These are phyloP conservation scores for Solanum gandarillasii DNA, from an alignment of 257 asterid species.

Conservation along the genomic window DNA sequence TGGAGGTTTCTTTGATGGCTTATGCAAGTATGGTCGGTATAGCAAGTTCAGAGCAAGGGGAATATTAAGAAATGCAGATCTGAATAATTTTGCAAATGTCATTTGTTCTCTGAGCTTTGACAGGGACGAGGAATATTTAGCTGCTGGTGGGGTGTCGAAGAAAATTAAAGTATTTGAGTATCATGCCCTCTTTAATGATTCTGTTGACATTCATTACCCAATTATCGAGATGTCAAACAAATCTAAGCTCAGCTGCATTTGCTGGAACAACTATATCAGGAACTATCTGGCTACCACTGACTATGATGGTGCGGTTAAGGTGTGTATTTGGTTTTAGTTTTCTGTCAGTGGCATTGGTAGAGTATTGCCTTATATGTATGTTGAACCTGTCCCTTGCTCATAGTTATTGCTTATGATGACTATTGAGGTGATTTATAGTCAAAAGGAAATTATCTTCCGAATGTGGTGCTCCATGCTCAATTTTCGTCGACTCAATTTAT, in stretches of 20 bases:
- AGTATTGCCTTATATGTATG: background rate
- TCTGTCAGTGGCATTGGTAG: background rate
- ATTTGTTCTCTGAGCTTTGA: slow-evolving; percentile 92
- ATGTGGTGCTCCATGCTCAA: background rate
- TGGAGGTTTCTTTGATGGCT: slow-evolving; percentile 70
- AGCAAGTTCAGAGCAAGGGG: slow-evolving; percentile 56
- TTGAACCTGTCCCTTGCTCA: background rate
- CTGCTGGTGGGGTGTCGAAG: slow-evolving; percentile 91
- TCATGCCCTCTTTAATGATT: slow-evolving; percentile 50
- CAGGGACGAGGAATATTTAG: slow-evolving; percentile 87
- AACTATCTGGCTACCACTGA: slow-evolving; percentile 91
- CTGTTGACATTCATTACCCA: slow-evolving; percentile 89
- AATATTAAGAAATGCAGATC: slow-evolving; percentile 62
- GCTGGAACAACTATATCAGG: slow-evolving; percentile 92
- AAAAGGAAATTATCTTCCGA: background rate
- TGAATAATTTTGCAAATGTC: slow-evolving; percentile 68
- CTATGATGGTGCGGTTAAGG: slow-evolving; percentile 77
- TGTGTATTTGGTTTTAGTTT: slow-evolving; percentile 3
- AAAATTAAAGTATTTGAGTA: slow-evolving; percentile 80
- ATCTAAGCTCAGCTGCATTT: slow-evolving; percentile 72
- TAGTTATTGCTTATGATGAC: background rate
- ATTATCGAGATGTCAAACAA: slow-evolving; percentile 72
- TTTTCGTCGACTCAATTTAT: background rate
- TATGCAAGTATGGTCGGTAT: slow-evolving; percentile 91
- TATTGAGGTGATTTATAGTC: background rate